Percentiles rank a stretch among this genome's conserved stretches.
phyloP scores from a whole-genome alignment of 768 basidiomycete genomes.

The Xerocomellus amylosporus region DNA sequence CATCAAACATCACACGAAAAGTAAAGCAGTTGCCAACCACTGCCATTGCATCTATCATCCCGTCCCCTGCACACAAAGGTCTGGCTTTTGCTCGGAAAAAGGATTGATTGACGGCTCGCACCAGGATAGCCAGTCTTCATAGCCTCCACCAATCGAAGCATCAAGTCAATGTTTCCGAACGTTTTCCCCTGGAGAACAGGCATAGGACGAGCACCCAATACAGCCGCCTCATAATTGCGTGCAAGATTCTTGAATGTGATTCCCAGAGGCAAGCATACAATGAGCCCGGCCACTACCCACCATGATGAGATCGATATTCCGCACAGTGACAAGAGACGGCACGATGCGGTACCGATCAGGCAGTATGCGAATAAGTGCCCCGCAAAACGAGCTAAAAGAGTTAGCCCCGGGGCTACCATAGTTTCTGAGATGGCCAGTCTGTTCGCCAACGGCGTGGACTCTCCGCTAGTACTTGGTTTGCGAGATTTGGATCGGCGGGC shows the following conservation, averaged over 20 bases:
- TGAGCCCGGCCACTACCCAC: constrained; percentile 32
- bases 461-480: too few species aligned
- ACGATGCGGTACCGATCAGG: neutral
- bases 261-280: constrained; percentile 35
- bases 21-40: constrained; percentile 44
- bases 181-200: constrained; percentile 37
- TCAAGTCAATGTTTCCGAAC: constrained; percentile 46
- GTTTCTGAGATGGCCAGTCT: neutral
- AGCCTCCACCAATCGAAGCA: constrained; percentile 34
- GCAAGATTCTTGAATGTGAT: constrained; percentile 28
- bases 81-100: neutral
- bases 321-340: constrained; percentile 10
- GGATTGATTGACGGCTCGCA: constrained; percentile 21
- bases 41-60: constrained; percentile 34
- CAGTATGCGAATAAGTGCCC: neutral
- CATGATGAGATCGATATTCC: constrained; percentile 36
- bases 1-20: constrained; percentile 43
- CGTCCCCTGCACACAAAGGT: constrained; percentile 38
- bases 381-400: constrained; percentile 5
- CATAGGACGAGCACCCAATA: constrained; percentile 45
- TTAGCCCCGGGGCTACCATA: constrained; percentile 19
- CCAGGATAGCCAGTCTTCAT: constrained; percentile 50
- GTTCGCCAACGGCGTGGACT: too few species aligned
- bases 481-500: too few species aligned
- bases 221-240: constrained; percentile 38